Evolutionary conservation across 1,139 yeast species (phyloP), one percentile per base, ranked within the genome.

Genomic region (Martiniozyma asiatica): DNA sequence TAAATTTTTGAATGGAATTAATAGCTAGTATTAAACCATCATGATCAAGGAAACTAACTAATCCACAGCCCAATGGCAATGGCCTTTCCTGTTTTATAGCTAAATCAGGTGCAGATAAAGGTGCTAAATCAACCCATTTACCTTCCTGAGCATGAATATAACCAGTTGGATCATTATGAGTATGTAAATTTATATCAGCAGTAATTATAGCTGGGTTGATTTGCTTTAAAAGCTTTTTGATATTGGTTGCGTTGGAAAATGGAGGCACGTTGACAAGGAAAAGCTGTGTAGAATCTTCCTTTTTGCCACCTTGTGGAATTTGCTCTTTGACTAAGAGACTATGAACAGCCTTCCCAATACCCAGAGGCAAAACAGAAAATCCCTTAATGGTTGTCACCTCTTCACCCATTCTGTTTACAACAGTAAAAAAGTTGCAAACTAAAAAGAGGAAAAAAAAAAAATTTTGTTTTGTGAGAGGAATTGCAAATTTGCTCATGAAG

Each of bases 191-290:
- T 37, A 65, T 51, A 35, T 53, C 65, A 8, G 58, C 55, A 46
- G 76, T 80, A 15, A 79, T 59, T 12, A 78, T 65, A 13, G 81
- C 65, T 33, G 60, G 68, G 47, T 73, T 78, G 13, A 77, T 63
- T 6, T 64, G 58, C 37, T 68, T 70, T 45, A 84, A 71, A 31
- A 73, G 64, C 35, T 61, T 61, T 48, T 72, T 77, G 26, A 84
- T 51, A 17, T 62, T 59, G 21, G 63, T 59, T 11, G 68, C 47
- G 22, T 65, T 62, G 8, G 85, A 63, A 36, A 67, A 65, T 18
- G 76, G 58, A 3, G 96, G 95, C 28, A 84, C 58, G 48, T 85
- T 85, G 36, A 77, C 72, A n/a, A 78, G 52, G 53, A 85, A 87
- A 12, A 87, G 55, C 9, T 79, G 64, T 30, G 76, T 35, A 4